Conservation (phyloP, 129 eudicot species). For the Helianthus annuus region HanXRQr2.0-SUNRISE NC_035441.2:147591903-147592402, state of each 20-base stretch:
- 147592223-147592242: not conserved
- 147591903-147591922: too few species aligned
- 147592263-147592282: conserved; percentile 31
- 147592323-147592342: conserved; percentile 35
- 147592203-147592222: not conserved
- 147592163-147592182: too few species aligned
- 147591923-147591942: too few species aligned
- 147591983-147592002: not conserved
- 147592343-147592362: conserved; percentile 39
- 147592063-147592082: not conserved
- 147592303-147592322: conserved; percentile 20
- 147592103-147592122: not conserved
- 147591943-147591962: not conserved
- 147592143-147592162: too few species aligned
- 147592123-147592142: not conserved
- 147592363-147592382: conserved; percentile 36
- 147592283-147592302: conserved; percentile 31
- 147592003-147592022: not conserved
- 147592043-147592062: not conserved
- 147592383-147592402: conserved; percentile 34
- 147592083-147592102: not conserved
- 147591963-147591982: not conserved
- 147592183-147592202: not conserved
- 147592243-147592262: conserved; percentile 31
- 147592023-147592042: not conserved